These are phyloP conservation scores for Globisporangium middletonii DNA, from an alignment of 352 stramenopile species.

Conservation along the genomic window DNA sequence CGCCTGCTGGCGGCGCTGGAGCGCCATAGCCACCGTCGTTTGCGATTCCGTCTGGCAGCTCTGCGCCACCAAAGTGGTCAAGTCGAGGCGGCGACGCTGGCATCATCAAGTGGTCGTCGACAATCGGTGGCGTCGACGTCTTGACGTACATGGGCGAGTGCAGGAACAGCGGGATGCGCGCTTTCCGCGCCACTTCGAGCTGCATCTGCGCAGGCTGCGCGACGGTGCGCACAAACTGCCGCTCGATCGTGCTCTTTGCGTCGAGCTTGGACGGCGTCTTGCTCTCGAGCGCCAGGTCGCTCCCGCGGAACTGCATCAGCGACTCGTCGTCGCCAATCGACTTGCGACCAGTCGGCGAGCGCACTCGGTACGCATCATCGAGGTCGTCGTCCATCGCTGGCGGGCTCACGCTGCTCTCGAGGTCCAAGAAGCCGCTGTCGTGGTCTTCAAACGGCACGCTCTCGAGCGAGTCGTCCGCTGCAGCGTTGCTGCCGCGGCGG, in stretches of 20 bases:
- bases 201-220: conserved; percentile 82
- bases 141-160: conserved; percentile 86
- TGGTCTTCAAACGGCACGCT: conserved; percentile 54
- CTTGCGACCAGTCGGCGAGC: conserved; percentile 7
- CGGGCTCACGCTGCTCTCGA: conserved; percentile 32
- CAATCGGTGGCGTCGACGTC: conserved; percentile 48
- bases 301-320: conserved; percentile 2
- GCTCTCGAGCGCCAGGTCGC: conserved; percentile 9
- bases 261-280: conserved; percentile 35
- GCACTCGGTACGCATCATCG: conserved; percentile 18
- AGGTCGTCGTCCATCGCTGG: conserved; percentile 13
- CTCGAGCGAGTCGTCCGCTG: conserved; percentile 29
- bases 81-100: conserved; percentile 4
- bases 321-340: conserved; percentile 4
- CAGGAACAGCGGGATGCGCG: conserved; percentile 77
- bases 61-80: conserved; percentile 16
- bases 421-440: conserved; percentile 36
- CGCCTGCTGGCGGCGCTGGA: neutral
- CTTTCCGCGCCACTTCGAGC: conserved; percentile 76
- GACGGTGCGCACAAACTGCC: conserved; percentile 61
- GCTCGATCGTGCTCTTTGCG: conserved; percentile 48
- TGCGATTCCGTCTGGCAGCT: conserved; percentile 12
- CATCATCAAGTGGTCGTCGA: conserved; percentile 29
- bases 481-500: conserved; percentile 14
- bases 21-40: conserved; percentile 2